phyloP scores from a whole-genome alignment of 2,329 filamentous ascomycete species.

The Colletotrichum horii region DNA sequence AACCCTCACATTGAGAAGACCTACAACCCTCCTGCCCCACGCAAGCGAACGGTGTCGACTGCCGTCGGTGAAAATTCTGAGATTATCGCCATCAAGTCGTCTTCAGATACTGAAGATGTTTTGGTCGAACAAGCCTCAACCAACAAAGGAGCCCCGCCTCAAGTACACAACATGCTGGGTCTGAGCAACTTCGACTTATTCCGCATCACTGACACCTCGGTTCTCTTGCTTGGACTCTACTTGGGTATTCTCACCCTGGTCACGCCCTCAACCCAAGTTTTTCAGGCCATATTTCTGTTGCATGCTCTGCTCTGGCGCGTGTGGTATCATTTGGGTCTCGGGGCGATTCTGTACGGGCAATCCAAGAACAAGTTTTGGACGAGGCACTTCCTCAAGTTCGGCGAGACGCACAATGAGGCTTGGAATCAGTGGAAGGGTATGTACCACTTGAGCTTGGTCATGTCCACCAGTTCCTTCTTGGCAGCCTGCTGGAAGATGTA shows the following conservation, averaged over 20 bases:
- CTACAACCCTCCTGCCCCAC: conserved; percentile 88
- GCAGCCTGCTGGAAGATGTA: conserved; percentile 98
- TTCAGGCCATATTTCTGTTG: conserved; percentile 79
- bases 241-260: conserved; percentile 74
- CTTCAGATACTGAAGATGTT: conserved; percentile 17
- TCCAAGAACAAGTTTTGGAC: conserved; percentile 95
- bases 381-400: conserved; percentile 95
- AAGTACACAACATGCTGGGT: conserved; percentile 85
- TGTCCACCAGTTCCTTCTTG: conserved; percentile 88
- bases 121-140: conserved; percentile 24
- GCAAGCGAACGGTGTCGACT: conserved; percentile 51
- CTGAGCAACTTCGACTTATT: conserved; percentile 85
- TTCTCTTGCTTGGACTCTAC: conserved; percentile 78
- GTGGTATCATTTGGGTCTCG: conserved; percentile 91
- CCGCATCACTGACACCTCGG: conserved; percentile 82
- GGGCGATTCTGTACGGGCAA: conserved; percentile 82
- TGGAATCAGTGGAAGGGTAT: conserved; percentile 98
- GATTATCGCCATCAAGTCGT: conserved; percentile 2
- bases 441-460: conserved; percentile 89
- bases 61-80: conserved; percentile 29
- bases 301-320: conserved; percentile 85
- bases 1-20: conserved; percentile 98
- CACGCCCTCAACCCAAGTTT: conserved; percentile 77
- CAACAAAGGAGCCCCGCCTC: conserved; percentile 55
- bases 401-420: conserved; percentile 86